A percentile compares a stretch with the other conserved stretches of the same genome.
These are phyloP conservation scores for Talaromyces sp. DNA, from an alignment of 2,329 filamentous ascomycete genomes.

Conservation along the genomic window DNA sequence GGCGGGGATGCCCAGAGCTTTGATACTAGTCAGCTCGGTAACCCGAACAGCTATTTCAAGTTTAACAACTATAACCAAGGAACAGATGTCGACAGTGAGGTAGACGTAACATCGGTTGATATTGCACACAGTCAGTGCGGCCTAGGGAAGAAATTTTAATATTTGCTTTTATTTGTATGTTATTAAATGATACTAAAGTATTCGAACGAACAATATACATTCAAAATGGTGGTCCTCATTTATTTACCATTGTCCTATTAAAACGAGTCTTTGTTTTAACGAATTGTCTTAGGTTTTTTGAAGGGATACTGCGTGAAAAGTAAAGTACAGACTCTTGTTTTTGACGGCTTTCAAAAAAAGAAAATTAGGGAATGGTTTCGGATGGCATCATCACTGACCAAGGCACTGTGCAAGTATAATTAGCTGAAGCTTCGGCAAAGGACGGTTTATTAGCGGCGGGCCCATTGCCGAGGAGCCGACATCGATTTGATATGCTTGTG, in stretches of 20 bases:
- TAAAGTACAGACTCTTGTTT: neutral
- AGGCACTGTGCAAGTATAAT: too few relatives aligned
- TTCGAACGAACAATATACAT: neutral
- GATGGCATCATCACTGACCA: neutral
- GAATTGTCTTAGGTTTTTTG: too few relatives aligned
- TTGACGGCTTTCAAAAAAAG: neutral
- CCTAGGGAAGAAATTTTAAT: neutral
- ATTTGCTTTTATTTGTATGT: neutral
- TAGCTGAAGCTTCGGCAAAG: neutral
- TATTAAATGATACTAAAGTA: neutral
- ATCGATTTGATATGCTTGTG: neutral
- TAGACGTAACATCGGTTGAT: slow-evolving; percentile 12
- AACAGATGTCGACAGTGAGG: slow-evolving; percentile 17
- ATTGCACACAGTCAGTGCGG: neutral
- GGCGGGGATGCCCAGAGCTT: slow-evolving; percentile 18
- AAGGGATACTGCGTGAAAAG: neutral
- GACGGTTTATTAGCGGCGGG: neutral
- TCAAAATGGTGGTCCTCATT: neutral
- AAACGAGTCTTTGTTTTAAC: neutral
- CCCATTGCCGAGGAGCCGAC: neutral
- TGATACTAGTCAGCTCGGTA: slow-evolving; percentile 22
- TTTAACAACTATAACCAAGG: slow-evolving; percentile 36
- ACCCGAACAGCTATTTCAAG: slow-evolving; percentile 34
- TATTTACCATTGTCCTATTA: neutral
- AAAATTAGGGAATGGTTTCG: neutral